Evolutionary conservation across 176 grass and related monocot genomes (phyloP), one percentile per base, ranked within the genome.

Genomic region (Phragmites australis): DNA sequence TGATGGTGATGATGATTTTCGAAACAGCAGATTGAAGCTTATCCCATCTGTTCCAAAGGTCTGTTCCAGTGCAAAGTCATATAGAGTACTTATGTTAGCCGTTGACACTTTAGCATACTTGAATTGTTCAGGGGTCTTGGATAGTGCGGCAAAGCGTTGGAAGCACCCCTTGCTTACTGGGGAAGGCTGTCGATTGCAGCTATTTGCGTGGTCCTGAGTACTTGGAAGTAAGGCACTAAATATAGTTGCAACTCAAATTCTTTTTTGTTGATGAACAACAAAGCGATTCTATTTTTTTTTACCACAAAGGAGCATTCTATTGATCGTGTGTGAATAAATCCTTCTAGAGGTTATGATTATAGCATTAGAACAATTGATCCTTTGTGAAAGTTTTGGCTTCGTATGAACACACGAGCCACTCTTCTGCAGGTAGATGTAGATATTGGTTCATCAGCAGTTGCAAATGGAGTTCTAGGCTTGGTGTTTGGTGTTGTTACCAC

Each of bases 1-100:
- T 0, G 96, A 99, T 75, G 92, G 92, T 5, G 90, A 99, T 17
- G 96, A 99, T 72, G 92, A 99, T 74, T 95, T 99, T 22, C 88
- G 92, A 32, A 99, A 99, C 61, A 95, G 85, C 48, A 94, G 96
- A 80, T 84, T 95, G 49, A 99, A 99, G 88, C 90, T 99, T 81
- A 99, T 99, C 53, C 96, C 96, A 68, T 93, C 90, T 78, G 96
- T 95, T 60, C 92, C 92, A n/a, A 94, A 99, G 90, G 96, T 98
- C 39, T 83, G 47, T 68, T 59, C 25, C 58, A 74, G 44, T 21
- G 41, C 40, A 71, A 17, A 25, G 21, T 72, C 37, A 59, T 78
- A 59, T 54, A 14, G 18, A 76, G 14, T 78, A 42, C 40, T 64
- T 70, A 43, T 72, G 68, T 40, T 58, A 47, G 52, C 44, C 1